Conservation (phyloP, 139 green algal species). For the Auxenochlorella protothecoides region DNA sequence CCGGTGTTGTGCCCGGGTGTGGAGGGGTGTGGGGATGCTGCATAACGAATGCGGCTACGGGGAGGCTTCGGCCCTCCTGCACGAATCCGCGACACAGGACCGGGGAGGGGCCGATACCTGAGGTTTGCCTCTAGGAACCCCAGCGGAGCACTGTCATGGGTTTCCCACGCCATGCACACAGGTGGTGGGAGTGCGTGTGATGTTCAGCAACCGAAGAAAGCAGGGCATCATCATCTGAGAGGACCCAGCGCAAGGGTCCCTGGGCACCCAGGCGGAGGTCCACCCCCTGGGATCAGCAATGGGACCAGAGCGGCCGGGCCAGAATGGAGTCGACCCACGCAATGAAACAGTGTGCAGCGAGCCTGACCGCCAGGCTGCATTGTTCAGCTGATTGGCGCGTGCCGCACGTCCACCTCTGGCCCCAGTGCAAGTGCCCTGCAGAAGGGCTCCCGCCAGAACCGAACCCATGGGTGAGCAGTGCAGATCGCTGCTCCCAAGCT, state of each 20-base stretch:
- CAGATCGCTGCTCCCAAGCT: not conserved
- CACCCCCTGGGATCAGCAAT: not conserved
- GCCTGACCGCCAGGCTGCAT: no score
- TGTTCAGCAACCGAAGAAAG: slow-evolving; percentile 15
- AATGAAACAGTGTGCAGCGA: not conserved
- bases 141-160: not conserved
- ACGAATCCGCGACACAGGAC: not conserved
- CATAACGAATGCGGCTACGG: not conserved
- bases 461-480: no score
- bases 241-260: not conserved
- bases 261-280: not conserved
- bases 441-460: no score
- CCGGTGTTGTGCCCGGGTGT: not conserved
- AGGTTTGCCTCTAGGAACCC: not conserved
- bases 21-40: not conserved
- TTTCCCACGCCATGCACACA: not conserved
- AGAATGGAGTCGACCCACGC: no score
- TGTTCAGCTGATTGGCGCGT: no score
- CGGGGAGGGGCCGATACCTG: no score
- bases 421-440: no score
- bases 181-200: slow-evolving; percentile 17
- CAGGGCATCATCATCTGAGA: slow-evolving; percentile 15
- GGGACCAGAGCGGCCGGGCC: not conserved
- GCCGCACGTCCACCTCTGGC: no score
- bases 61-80: not conserved